Evolutionary conservation across 768 basidiomycete genomes (phyloP), one percentile per base, ranked within the genome.

Genomic region (Postia placenta): DNA sequence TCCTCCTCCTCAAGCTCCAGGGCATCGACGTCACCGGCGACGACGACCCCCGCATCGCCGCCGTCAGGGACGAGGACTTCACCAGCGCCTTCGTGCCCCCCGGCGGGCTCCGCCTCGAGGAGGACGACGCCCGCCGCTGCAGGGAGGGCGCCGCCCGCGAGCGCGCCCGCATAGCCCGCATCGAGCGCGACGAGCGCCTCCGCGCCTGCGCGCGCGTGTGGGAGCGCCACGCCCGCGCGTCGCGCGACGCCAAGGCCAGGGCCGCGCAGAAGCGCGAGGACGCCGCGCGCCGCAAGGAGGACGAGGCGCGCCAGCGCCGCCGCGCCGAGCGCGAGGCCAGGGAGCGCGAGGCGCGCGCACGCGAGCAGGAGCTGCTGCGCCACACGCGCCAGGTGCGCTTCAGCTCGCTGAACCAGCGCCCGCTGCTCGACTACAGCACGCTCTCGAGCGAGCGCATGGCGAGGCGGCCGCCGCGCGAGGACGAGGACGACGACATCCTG

Each of bases 11-110:
- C 43, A 73, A 74, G 19, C 74, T 83, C 55, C 51, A 76, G 57
- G 83, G 82, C 53, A 74, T 83, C 47, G 74, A 83, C 50, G 77
- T 84, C 60, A 68, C 73, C 9, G 71, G 72, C 11, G 76, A 79
- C 63, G 64, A 74, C 51, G 83, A 84, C 63, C 81, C 83, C 1
- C 75, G 81, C 40, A 82, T 85, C 45, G 79, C 75, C 39, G 68
- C 73, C 15, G 81, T 86, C 40, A 72, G 70, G 54, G 73, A 74
- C 61, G 74, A 74, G 50, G 73, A 74, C 55, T 74, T 74, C 37
- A 62, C 67, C 48, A 44, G 61, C 38, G 65, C 61, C 50, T 73
- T 73, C 47, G 55, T 67, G 1, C 73, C 73, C 1, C 57, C 62
- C 6, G 71, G 71, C 15, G 64, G 62, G 1, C 63, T 74, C 48